Base-by-base conservation (phyloP, 768 basidiomycete species). In the Tulasnella sp. region DNA sequence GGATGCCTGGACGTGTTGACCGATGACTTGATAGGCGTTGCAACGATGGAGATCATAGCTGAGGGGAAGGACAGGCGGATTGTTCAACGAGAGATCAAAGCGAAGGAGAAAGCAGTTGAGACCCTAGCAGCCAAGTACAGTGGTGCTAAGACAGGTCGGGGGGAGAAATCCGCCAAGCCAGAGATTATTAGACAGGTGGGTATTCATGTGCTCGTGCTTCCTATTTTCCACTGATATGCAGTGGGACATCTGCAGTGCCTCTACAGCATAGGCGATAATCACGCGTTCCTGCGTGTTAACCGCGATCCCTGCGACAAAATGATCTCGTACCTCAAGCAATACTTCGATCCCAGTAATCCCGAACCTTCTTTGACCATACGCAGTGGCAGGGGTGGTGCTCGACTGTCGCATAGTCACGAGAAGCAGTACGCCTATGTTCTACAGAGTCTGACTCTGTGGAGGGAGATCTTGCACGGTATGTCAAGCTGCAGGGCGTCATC, bases 241-340 rank as follows among this genome's bases (percentile, higher is more conserved):
- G 27, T 42, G 27, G 27, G 49, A 11, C 31, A 27, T 9, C 78
- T 83, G 29, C 85, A 89, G 66, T 90, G 87, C 66, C 69, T 92
- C 51, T 92, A 91, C 68, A 87, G 84, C 65, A 90, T 92, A 52
- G 89, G 89, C 2, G 89, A 92, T 70, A 92, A 92, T 66, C 87
- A 91, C 67, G 86, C 89, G 10, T 92, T 92, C 76, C 71, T 91
- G 63, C 80, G 89, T 27, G 80, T 80, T 56, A 91, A 92, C 64
- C 85, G 89, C 41, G 89, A 92, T 67, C 89, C 89, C 49, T 92
- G 89, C 71, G 88, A 92, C 60, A 76, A 78, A 59, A 85, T 91
- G 85, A 91, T 92, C 53, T 67, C 65, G 2, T 85, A 83, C 66
- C 73, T 92, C 63, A 87, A 85, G 68, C 72, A 82, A 61, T 76